These are phyloP conservation scores for Penicillium fimorum DNA, from an alignment of 495 filamentous ascomycete genomes.

Conservation along the genomic window DNA sequence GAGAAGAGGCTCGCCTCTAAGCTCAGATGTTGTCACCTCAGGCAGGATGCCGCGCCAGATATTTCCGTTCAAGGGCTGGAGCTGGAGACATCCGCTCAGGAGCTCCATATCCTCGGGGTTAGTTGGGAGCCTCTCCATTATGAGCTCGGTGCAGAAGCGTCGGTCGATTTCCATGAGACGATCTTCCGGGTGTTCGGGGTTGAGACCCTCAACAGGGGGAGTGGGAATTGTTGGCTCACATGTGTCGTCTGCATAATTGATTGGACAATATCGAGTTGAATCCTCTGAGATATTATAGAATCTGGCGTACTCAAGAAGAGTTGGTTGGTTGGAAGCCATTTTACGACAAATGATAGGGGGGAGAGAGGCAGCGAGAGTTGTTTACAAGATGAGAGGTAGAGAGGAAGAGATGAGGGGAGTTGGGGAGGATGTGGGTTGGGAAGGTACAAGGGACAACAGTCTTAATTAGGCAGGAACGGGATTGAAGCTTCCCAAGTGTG, in stretches of 20 bases:
- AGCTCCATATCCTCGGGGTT: not conserved
- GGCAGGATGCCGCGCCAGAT: conserved; percentile 5
- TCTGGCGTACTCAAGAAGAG: not conserved
- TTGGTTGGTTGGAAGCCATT: not conserved
- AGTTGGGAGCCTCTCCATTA: not conserved
- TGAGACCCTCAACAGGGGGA: not conserved
- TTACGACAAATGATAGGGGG: not conserved
- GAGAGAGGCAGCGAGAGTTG: not conserved
- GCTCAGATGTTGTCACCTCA: not conserved
- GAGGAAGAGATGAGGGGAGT: not conserved
- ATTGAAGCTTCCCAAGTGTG: too few species aligned
- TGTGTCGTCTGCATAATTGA: not conserved
- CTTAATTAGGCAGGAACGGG: not conserved
- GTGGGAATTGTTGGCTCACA: not conserved
- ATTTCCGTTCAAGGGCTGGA: not conserved
- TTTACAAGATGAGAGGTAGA: not conserved
- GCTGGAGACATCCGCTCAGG: not conserved
- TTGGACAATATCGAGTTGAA: not conserved
- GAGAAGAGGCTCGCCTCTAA: not conserved
- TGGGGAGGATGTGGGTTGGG: not conserved
- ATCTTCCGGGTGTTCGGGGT: not conserved
- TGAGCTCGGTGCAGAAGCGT: not conserved
- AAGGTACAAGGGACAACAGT: not conserved
- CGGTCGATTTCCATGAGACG: not conserved
- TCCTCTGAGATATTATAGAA: conserved; percentile 3